Evolutionary conservation across 2,329 filamentous ascomycete genomes (phyloP).

Genomic region (Boeremia lycopersici): DNA sequence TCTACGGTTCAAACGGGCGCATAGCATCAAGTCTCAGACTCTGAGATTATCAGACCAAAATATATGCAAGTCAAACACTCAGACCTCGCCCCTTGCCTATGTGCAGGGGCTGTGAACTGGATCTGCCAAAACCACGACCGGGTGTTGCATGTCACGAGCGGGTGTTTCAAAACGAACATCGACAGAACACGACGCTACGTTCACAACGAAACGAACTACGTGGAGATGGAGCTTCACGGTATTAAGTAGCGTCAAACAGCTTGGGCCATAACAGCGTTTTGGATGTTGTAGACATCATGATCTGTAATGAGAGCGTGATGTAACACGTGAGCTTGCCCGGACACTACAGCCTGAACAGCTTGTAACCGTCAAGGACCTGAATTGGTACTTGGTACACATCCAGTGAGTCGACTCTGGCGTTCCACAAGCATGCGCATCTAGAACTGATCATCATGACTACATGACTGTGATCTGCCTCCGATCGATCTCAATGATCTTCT

Average conservation of each 20-base stretch:
- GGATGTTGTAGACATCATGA: neutral
- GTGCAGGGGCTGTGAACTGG: neutral
- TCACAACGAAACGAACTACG: neutral
- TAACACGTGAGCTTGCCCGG: neutral
- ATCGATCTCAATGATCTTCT: neutral
- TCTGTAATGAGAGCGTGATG: no score
- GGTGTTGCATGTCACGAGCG: slow-evolving; percentile 3
- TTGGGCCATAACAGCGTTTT: neutral
- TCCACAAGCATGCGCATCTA: neutral
- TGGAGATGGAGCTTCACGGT: neutral
- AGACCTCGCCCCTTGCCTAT: neutral
- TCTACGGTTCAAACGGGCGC: neutral
- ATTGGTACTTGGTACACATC: neutral
- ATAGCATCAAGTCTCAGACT: neutral
- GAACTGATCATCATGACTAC: neutral
- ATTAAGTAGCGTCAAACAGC: neutral
- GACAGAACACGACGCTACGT: slow-evolving; percentile 1
- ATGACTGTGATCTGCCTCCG: neutral
- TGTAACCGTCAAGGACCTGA: neutral
- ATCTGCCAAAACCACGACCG: neutral
- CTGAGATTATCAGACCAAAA: slow-evolving; percentile 3
- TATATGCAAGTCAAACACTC: neutral
- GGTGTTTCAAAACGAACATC: slow-evolving; percentile 11
- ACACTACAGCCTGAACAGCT: slow-evolving; percentile 1
- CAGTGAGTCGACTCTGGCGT: neutral